phyloP scores from a whole-genome alignment of 495 filamentous ascomycete genomes.

The Annulohypoxylon moriforme region DNA sequence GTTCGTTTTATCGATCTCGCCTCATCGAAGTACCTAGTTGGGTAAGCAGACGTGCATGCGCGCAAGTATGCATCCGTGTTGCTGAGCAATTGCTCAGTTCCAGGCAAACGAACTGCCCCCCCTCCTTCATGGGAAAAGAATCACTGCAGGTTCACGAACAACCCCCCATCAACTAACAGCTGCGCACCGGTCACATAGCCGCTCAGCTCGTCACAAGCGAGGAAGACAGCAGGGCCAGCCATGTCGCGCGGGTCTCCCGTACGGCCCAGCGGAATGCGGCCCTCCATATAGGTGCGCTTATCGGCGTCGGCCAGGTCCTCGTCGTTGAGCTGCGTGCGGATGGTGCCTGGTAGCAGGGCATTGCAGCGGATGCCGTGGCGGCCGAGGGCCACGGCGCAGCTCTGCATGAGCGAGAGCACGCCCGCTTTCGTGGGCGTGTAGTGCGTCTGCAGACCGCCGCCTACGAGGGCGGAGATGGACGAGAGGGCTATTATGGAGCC shows the following conservation, averaged over 20 bases:
- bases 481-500: constrained; percentile 86
- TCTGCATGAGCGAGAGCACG: constrained; percentile 85
- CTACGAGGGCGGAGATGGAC: constrained; percentile 87
- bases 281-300: constrained; percentile 88
- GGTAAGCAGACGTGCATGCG: not conserved
- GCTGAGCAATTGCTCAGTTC: no score
- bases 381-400: constrained; percentile 80
- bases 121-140: no score
- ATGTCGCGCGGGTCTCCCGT: constrained; percentile 76
- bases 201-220: constrained; percentile 82
- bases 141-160: constrained; percentile 70
- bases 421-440: constrained; percentile 95
- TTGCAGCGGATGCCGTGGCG: constrained; percentile 84
- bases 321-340: constrained; percentile 88
- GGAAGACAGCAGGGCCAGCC: constrained; percentile 85
- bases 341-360: constrained; percentile 85
- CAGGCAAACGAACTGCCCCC: no score
- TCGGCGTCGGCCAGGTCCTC: constrained; percentile 74
- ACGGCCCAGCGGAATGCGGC: constrained; percentile 81
- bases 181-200: constrained; percentile 86
- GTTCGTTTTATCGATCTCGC: not conserved
- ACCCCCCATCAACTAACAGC: constrained; percentile 85
- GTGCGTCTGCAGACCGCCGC: constrained; percentile 82
- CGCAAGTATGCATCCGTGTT: not conserved
- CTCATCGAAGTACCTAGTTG: not conserved